Percentiles rank a stretch among this genome's conserved stretches.
Conservation (phyloP, 306 rosid genomes). For the Nissolia schottii region DNA sequence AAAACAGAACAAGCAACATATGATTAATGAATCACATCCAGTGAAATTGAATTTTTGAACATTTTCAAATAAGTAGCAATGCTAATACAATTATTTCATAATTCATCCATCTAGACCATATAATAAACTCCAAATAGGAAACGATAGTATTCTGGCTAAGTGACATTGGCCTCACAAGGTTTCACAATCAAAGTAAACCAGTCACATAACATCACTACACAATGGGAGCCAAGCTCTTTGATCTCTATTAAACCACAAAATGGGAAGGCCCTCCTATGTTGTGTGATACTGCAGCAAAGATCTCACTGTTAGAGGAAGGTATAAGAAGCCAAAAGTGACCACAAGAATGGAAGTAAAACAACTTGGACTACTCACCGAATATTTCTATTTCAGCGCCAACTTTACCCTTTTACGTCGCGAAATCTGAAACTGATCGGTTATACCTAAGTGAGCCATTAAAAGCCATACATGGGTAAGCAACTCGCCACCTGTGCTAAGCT, state of each 20-base stretch:
- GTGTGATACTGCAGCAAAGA: not conserved
- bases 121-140: too few relatives aligned
- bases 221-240: not conserved
- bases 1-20: too few relatives aligned
- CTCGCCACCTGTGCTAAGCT: conserved; percentile 16
- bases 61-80: too few relatives aligned
- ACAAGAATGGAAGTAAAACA: not conserved
- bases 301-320: not conserved
- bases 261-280: not conserved
- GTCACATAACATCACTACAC: too few relatives aligned
- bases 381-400: not conserved
- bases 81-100: too few relatives aligned
- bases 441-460: conserved; percentile 35
- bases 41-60: too few relatives aligned
- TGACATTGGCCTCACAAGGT: too few relatives aligned
- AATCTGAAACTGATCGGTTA: conserved; percentile 34
- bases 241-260: not conserved
- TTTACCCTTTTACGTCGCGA: conserved; percentile 28
- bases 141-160: too few relatives aligned
- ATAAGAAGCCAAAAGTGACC: not conserved
- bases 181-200: too few relatives aligned
- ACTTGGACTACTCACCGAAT: not conserved
- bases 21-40: too few relatives aligned
- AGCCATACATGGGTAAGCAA: conserved; percentile 36
- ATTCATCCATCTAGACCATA: too few relatives aligned